phyloP scores from a whole-genome alignment of 495 filamentous ascomycete species.

The Parathielavia hyrcaniae region DNA sequence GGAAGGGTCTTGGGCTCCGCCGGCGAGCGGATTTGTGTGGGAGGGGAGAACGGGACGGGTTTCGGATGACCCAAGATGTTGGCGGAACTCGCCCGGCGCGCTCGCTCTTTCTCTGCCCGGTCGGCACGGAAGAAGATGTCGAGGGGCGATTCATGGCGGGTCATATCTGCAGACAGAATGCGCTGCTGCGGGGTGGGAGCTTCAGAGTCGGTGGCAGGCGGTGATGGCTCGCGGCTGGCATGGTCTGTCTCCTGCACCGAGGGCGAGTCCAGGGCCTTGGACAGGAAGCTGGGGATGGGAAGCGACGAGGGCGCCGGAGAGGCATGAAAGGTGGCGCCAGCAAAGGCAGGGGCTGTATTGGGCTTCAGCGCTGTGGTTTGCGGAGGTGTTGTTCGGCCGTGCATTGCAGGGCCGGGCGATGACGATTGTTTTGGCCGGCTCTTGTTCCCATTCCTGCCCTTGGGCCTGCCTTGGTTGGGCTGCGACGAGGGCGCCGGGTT shows the following conservation, averaged over 20 bases:
- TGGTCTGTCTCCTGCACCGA: constrained; percentile 29
- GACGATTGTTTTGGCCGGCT: constrained; percentile 29
- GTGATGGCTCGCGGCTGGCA: constrained; percentile 33
- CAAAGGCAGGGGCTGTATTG: constrained; percentile 60
- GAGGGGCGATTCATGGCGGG: constrained; percentile 64
- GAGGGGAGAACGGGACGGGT: constrained; percentile 35
- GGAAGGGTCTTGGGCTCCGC: constrained; percentile 35
- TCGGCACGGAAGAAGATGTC: constrained; percentile 87
- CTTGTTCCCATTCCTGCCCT: constrained; percentile 33
- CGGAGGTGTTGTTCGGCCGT: constrained; percentile 40
- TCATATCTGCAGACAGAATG: constrained; percentile 15
- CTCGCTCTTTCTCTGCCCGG: constrained; percentile 62
- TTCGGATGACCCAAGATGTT: constrained; percentile 24
- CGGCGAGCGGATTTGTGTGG: constrained; percentile 29
- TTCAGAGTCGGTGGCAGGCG: constrained; percentile 39
- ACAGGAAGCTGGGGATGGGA: constrained; percentile 86
- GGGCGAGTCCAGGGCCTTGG: constrained; percentile 65
- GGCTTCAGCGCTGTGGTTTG: constrained; percentile 30
- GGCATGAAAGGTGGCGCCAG: constrained; percentile 90
- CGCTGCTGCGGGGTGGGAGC: constrained; percentile 38
- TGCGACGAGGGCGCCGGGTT: constrained; percentile 26
- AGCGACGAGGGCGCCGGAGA: constrained; percentile 91
- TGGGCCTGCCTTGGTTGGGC: constrained; percentile 22
- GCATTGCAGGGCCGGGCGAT: constrained; percentile 34
- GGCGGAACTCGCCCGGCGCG: constrained; percentile 44